phyloP scores from a whole-genome alignment of 164 flowering plant genomes.

The Vitis rupestris region DNA sequence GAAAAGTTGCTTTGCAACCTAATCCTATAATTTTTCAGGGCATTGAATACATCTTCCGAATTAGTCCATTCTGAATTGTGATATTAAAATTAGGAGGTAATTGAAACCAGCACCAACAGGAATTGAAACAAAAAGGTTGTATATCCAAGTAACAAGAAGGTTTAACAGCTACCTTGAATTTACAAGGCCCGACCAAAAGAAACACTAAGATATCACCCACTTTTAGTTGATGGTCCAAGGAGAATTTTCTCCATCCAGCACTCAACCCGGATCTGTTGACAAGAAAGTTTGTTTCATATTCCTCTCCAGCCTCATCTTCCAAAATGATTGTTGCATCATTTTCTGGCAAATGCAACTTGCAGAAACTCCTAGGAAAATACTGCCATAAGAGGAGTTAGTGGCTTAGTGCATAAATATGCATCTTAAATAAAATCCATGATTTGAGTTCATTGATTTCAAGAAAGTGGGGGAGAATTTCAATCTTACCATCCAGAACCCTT shows the following conservation, averaged over 20 bases:
- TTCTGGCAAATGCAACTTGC: constrained; percentile 31
- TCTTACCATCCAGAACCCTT: constrained; percentile 42
- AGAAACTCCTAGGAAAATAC: constrained; percentile 31
- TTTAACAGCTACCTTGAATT: constrained; percentile 35
- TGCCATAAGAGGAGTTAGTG: constrained; percentile 8
- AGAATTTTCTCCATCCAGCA: constrained; percentile 59
- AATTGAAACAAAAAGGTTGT: neutral
- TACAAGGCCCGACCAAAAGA: constrained; percentile 30
- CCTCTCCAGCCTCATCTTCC: constrained; percentile 35
- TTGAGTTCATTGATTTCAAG: no score
- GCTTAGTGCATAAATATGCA: no score
- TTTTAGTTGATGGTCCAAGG: constrained; percentile 26
- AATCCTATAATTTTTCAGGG: no score
- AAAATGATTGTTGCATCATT: constrained; percentile 22
- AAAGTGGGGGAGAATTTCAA: constrained; percentile 6
- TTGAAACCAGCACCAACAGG: neutral
- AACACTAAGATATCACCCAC: constrained; percentile 47
- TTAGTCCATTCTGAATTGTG: no score
- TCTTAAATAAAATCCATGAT: no score
- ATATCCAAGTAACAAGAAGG: neutral
- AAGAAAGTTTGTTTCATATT: constrained; percentile 29
- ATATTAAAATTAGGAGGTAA: no score
- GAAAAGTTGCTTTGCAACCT: no score
- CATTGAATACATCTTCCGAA: no score
- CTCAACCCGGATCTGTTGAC: constrained; percentile 32